Evolutionary conservation across 2,329 filamentous ascomycete species (phyloP).

Genomic region (Fonsecaea pedrosoi): DNA sequence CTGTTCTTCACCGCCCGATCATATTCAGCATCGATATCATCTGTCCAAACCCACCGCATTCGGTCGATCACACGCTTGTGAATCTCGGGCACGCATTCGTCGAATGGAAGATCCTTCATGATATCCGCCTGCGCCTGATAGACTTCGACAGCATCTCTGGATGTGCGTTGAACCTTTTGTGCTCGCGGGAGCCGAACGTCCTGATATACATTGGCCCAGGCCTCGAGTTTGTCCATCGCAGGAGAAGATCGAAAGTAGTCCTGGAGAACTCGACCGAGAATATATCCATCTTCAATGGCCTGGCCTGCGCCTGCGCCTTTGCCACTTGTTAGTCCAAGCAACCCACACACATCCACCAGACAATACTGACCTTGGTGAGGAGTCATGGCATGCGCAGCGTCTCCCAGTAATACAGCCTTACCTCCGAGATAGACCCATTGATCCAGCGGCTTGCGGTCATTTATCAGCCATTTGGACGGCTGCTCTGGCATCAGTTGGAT

Average conservation of each 20-base stretch:
- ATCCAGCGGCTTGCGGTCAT: conserved; percentile 34
- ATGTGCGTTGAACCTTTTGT: conserved; percentile 27
- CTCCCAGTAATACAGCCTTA: conserved; percentile 42
- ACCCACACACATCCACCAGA: not conserved
- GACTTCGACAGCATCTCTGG: conserved; percentile 37
- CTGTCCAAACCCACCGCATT: conserved; percentile 46
- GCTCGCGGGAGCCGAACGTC: conserved; percentile 31
- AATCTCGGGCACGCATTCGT: conserved; percentile 48
- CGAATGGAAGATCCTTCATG: conserved; percentile 45
- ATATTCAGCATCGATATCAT: conserved; percentile 44
- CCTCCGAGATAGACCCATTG: conserved; percentile 36
- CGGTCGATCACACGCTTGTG: conserved; percentile 41
- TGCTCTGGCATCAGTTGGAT: conserved; percentile 30
- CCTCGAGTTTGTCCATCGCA: conserved; percentile 42
- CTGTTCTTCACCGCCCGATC: conserved; percentile 26
- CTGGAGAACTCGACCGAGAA: conserved; percentile 27
- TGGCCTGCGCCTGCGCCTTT: conserved; percentile 68
- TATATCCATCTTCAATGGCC: conserved; percentile 69
- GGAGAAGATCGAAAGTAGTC: conserved; percentile 23
- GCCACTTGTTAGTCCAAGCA: conserved; percentile 8
- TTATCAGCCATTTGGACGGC: conserved; percentile 33
- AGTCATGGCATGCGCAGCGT: conserved; percentile 47
- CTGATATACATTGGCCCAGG: conserved; percentile 33
- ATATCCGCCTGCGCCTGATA: conserved; percentile 49
- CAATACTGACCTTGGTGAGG: conserved; percentile 41